Evolutionary conservation across 2,329 filamentous ascomycete genomes (phyloP).

Genomic region (Fragosphaeria purpurea): DNA sequence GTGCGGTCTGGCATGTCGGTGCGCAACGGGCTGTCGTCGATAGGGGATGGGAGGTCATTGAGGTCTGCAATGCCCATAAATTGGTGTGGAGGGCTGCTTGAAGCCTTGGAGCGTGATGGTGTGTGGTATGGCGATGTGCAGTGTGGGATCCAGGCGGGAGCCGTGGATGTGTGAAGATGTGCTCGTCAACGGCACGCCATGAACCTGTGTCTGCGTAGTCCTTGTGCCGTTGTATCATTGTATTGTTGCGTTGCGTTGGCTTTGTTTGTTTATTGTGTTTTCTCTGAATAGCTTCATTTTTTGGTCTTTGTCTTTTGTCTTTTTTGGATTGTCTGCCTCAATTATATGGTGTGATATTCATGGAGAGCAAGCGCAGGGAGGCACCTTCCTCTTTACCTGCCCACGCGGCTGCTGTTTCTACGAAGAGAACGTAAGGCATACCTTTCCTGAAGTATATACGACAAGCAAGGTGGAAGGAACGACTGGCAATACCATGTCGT

Average conservation of each 20-base stretch:
- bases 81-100: too few relatives aligned
- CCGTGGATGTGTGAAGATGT: too few relatives aligned
- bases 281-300: neutral
- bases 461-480: neutral
- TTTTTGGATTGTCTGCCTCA: neutral
- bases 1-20: too few relatives aligned
- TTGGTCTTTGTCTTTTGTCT: neutral
- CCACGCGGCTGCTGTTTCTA: constrained; percentile 4
- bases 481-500: neutral
- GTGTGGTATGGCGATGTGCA: too few relatives aligned
- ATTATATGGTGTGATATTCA: neutral
- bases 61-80: too few relatives aligned
- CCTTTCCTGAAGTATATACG: neutral
- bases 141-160: too few relatives aligned
- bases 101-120: too few relatives aligned
- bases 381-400: neutral
- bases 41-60: too few relatives aligned
- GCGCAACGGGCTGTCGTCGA: too few relatives aligned
- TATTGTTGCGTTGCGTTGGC: too few relatives aligned
- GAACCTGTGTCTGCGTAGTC: neutral
- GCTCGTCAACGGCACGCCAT: too few relatives aligned
- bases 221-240: too few relatives aligned
- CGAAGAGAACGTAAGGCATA: neutral
- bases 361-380: neutral
- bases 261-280: neutral